Conservation (phyloP, 2,329 filamentous ascomycete genomes). For the Fusarium ramigenum region DNA sequence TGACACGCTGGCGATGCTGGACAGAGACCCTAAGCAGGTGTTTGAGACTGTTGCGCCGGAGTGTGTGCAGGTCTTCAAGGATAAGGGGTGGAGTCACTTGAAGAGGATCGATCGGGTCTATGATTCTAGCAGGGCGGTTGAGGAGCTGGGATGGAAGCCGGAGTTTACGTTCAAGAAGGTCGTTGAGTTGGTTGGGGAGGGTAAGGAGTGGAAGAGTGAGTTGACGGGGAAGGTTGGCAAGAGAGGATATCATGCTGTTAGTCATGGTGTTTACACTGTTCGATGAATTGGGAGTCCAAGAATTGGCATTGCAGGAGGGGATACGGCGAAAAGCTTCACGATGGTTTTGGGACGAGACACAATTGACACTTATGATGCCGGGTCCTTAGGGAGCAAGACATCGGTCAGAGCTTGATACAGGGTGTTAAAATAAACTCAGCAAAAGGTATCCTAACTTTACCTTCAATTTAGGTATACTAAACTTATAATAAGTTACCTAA, state of each 20-base stretch:
- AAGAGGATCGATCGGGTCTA: constrained; percentile 56
- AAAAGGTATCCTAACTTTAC: neutral
- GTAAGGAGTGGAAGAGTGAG: constrained; percentile 52
- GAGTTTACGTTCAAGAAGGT: constrained; percentile 52
- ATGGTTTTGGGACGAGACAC: neutral
- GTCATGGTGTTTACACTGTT: constrained; percentile 56
- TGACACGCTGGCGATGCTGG: constrained; percentile 47
- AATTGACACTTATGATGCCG: neutral
- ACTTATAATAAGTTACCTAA: neutral
- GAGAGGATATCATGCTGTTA: constrained; percentile 55
- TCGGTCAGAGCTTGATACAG: neutral
- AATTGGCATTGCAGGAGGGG: too few species aligned
- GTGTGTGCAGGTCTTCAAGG: constrained; percentile 45
- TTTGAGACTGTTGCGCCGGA: constrained; percentile 43
- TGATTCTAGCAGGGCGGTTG: constrained; percentile 53
- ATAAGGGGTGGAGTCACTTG: constrained; percentile 50
- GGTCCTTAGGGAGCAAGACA: neutral
- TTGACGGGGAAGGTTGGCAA: constrained; percentile 52
- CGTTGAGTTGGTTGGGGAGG: constrained; percentile 47
- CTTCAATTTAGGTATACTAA: neutral
- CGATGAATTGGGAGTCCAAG: constrained; percentile 25
- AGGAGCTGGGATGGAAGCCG: constrained; percentile 55
- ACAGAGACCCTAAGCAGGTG: constrained; percentile 45
- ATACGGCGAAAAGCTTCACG: neutral
- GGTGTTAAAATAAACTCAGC: neutral